phyloP scores from a whole-genome alignment of 2,329 filamentous ascomycete genomes.

The Endocalyx cinctus region DNA sequence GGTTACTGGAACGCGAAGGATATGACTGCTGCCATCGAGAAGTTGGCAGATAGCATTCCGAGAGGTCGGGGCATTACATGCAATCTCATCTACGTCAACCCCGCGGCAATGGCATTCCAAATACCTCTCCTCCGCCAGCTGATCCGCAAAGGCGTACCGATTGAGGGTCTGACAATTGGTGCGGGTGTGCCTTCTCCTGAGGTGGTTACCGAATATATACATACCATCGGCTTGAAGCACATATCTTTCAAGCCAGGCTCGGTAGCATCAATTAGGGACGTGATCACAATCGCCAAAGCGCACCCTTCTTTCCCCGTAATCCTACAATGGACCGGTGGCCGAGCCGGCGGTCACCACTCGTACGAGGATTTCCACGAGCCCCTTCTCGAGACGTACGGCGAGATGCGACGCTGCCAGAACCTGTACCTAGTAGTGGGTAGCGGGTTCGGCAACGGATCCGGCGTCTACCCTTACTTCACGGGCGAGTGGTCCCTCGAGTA shows the following conservation, averaged over 20 bases:
- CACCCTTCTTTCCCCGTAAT: slow-evolving; percentile 40
- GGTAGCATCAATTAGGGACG: slow-evolving; percentile 37
- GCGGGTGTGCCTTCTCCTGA: slow-evolving; percentile 43
- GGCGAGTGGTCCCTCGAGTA: slow-evolving; percentile 38
- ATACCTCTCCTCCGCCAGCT: slow-evolving; percentile 45
- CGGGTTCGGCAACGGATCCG: slow-evolving; percentile 41
- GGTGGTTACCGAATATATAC: slow-evolving; percentile 42
- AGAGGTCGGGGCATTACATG: slow-evolving; percentile 46
- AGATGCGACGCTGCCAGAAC: slow-evolving; percentile 39
- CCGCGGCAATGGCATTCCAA: slow-evolving; percentile 48
- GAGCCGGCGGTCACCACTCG: slow-evolving; percentile 45
- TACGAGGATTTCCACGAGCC: slow-evolving; percentile 46
- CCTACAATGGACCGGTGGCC: slow-evolving; percentile 45
- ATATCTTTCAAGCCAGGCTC: slow-evolving; percentile 45
- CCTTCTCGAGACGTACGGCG: slow-evolving; percentile 39
- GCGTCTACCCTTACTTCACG: slow-evolving; percentile 42
- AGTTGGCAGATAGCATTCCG: slow-evolving; percentile 38
- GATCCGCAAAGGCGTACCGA: slow-evolving; percentile 38
- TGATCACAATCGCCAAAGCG: slow-evolving; percentile 41
- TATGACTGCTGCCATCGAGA: slow-evolving; percentile 40
- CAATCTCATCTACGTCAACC: slow-evolving; percentile 51
- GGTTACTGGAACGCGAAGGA: slow-evolving; percentile 42
- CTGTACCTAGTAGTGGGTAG: slow-evolving; percentile 42
- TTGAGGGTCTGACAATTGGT: slow-evolving; percentile 43
- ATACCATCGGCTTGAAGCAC: slow-evolving; percentile 38